A percentile compares a stretch with the other conserved stretches of the same genome.
These are phyloP conservation scores for Xylaria curta DNA, from an alignment of 495 filamentous ascomycete genomes.

Conservation along the genomic window DNA sequence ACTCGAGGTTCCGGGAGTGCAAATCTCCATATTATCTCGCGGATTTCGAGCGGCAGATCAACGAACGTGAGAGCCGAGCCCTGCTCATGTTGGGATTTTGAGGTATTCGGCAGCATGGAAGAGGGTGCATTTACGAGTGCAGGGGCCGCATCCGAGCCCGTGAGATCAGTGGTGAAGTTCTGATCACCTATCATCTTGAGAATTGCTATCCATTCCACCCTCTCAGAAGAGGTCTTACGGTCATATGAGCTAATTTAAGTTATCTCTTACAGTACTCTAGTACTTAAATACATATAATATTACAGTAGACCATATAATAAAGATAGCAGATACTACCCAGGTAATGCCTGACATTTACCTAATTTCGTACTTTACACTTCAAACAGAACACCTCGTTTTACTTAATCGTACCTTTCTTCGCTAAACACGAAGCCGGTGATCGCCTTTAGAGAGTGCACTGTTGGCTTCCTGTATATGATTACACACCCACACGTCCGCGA, in stretches of 20 bases:
- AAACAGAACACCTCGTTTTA: too few relatives aligned
- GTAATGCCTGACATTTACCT: neutral
- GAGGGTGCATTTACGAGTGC: neutral
- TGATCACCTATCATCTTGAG: neutral
- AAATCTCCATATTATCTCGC: slow-evolving; percentile 42
- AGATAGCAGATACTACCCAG: neutral
- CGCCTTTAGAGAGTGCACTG: too few relatives aligned
- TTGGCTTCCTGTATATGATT: too few relatives aligned
- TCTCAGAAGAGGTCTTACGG: neutral
- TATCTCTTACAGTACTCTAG: neutral
- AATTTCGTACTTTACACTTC: neutral
- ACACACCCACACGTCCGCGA: too few relatives aligned
- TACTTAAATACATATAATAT: neutral
- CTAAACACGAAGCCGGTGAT: too few relatives aligned
- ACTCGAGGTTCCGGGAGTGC: slow-evolving; percentile 38
- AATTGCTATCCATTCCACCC: neutral
- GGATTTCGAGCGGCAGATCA: slow-evolving; percentile 39
- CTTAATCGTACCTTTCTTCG: too few relatives aligned
- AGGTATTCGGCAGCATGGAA: neutral
- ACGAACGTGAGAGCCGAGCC: slow-evolving; percentile 29
- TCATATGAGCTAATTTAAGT: neutral
- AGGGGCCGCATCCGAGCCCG: neutral
- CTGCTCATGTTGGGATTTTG: neutral
- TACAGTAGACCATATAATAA: neutral
- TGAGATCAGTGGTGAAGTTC: neutral